These are phyloP conservation scores for Suillus occidentalis DNA, from an alignment of 768 basidiomycete genomes.

Conservation along the genomic window DNA sequence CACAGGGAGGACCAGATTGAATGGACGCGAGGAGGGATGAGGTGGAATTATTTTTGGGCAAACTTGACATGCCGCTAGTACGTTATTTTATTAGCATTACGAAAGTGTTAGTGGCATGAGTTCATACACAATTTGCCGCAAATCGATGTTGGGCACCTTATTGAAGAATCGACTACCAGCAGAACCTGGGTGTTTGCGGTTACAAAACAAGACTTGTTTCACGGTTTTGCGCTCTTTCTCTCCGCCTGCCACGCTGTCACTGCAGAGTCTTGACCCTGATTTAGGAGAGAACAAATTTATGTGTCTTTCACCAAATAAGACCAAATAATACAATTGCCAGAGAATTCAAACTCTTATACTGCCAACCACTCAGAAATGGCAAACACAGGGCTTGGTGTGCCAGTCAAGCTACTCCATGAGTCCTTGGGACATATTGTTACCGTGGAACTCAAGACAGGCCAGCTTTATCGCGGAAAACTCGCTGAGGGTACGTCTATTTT, in stretches of 20 bases:
- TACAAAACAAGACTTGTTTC: not conserved
- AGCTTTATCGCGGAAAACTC: slow-evolving; percentile 95
- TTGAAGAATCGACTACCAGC: not conserved
- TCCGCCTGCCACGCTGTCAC: not conserved
- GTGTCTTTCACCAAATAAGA: not conserved
- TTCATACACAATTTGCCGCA: not conserved
- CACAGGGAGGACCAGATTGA: slow-evolving; percentile 22
- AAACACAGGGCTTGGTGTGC: slow-evolving; percentile 78
- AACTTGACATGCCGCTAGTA: slow-evolving; percentile 15
- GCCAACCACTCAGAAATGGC: slow-evolving; percentile 32
- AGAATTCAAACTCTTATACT: slow-evolving; percentile 18
- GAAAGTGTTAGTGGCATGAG: not conserved
- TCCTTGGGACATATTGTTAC: slow-evolving; percentile 95
- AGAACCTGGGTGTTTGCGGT: not conserved
- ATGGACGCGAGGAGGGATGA: slow-evolving; percentile 14
- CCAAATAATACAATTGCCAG: slow-evolving; percentile 13
- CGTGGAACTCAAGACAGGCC: slow-evolving; percentile 97
- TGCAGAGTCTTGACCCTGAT: not conserved
- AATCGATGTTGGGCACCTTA: no score
- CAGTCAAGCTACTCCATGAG: slow-evolving; percentile 96
- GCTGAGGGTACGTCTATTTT: slow-evolving; percentile 73
- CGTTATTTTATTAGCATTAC: not conserved
- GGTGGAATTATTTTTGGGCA: slow-evolving; percentile 18
- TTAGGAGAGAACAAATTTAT: not conserved
- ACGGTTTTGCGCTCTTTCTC: not conserved